Evolutionary conservation across 1,139 yeast genomes (phyloP), one percentile per base, ranked within the genome.

Genomic region (Taiozyma onychis): DNA sequence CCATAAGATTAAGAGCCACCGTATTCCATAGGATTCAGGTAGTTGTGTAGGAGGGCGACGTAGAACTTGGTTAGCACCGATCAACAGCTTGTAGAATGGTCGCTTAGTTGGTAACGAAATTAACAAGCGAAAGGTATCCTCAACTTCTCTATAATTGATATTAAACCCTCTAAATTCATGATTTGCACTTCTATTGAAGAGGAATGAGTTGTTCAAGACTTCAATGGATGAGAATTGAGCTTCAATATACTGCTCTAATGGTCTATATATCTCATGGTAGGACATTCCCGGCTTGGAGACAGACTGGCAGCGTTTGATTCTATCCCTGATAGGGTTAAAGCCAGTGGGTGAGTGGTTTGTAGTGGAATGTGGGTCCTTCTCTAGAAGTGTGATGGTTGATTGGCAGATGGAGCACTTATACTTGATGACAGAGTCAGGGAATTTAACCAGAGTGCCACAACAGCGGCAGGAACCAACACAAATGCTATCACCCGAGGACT

Each of bases 1-100:
- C 49, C 83, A 64, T n/a, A 85, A 63, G 3, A 85, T 76, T 22
- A 85, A 64, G 1, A 85, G 57, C 85, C 88, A 84, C 44, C 70
- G 62, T 39, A 79, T 66, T 10, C 75, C 65, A 0, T 80, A 74
- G 39, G 39, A 43, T 3, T 43, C 37, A 6, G 70, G 68, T 32
- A 72, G 66, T 13, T 62, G 57, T 16, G 54, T 50, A 7, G 70
- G 68, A 0, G 81, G 76, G 39, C 80, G 70, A 51, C 74, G 76
- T 32, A 85, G 65, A 9, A 80, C 67, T 16, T 73, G 73, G 43
- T 75, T 67, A 2, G 78, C 75, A 0, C 83, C 79, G 22, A 71
- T 59, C 14, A 86, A 63, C 18, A 86, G 72, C 47, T 71, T 75
- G 54, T 71, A 78, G 43, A 80, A 70, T 0, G 90, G 91, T 50